phyloP scores from a whole-genome alignment of 768 basidiomycete species.

The Terana coerulea region DNA sequence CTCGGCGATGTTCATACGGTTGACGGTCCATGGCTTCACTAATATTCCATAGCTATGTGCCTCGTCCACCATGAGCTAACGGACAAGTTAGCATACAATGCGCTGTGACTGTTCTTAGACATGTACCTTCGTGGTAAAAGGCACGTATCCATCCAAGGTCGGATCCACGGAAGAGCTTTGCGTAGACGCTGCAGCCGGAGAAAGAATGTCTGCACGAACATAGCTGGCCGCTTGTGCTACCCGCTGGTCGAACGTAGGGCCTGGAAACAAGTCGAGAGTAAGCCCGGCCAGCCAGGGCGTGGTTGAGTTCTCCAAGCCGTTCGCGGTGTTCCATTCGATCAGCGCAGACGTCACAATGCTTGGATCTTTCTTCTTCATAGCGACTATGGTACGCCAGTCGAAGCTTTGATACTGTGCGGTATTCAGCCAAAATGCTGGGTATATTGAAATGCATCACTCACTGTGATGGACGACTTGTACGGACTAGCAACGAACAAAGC shows the following conservation, averaged over 20 bases:
- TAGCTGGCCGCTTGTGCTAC: conserved; percentile 66
- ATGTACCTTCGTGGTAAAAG: conserved; percentile 51
- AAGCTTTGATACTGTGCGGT: conserved; percentile 68
- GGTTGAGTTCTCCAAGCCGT: conserved; percentile 36
- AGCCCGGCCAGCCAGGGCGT: conserved; percentile 72
- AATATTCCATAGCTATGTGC: conserved; percentile 60
- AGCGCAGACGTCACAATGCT: conserved; percentile 59
- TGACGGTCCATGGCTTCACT: conserved; percentile 77
- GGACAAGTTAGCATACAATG: neutral
- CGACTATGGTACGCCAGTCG: conserved; percentile 73
- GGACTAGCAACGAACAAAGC: conserved; percentile 52
- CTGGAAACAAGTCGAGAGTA: conserved; percentile 59
- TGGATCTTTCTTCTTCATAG: conserved; percentile 67
- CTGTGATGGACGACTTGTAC: conserved; percentile 64
- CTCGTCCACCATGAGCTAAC: conserved; percentile 56
- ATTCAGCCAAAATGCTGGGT: neutral
- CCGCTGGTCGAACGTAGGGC: conserved; percentile 50
- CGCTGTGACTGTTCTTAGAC: neutral
- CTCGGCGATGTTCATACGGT: conserved; percentile 58
- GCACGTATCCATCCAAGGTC: conserved; percentile 37
- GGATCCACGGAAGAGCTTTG: conserved; percentile 41
- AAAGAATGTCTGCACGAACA: conserved; percentile 63
- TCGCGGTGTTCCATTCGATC: conserved; percentile 49
- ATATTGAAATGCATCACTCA: conserved; percentile 28
- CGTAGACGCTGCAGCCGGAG: conserved; percentile 47